Evolutionary conservation across 192 early-diverging fungal genomes (phyloP).

Genomic region (Lunasporangiospora selenospora): DNA sequence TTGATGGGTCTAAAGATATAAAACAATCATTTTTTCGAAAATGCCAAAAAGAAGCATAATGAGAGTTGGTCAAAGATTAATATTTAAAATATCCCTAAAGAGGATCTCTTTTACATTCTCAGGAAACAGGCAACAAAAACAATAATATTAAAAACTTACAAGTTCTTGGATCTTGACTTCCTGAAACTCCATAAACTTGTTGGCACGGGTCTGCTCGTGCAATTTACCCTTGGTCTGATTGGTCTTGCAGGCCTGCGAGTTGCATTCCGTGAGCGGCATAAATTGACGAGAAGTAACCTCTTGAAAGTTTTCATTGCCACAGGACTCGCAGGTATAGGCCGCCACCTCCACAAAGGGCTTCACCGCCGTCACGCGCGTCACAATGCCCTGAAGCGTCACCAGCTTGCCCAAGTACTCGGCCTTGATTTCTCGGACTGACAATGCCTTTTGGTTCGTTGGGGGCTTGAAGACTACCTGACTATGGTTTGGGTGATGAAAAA

Average conservation of each 20-base stretch:
- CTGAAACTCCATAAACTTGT: slow-evolving; percentile 93
- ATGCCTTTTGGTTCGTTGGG: slow-evolving; percentile 58
- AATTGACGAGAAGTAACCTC: slow-evolving; percentile 80
- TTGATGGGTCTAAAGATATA: slow-evolving; percentile 82
- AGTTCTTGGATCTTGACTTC: slow-evolving; percentile 97
- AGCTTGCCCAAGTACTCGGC: slow-evolving; percentile 82
- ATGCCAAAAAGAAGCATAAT: background rate
- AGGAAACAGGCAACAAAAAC: background rate
- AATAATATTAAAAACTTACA: slow-evolving; percentile 51
- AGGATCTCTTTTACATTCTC: no score
- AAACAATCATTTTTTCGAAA: background rate
- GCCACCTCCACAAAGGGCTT: slow-evolving; percentile 90
- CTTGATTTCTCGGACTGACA: slow-evolving; percentile 89
- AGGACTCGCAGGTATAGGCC: slow-evolving; percentile 92
- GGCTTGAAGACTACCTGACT: slow-evolving; percentile 87
- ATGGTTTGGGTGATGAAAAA: background rate
- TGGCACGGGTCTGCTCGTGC: slow-evolving; percentile 89
- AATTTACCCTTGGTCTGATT: slow-evolving; percentile 85
- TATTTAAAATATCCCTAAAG: background rate
- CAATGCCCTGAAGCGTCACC: slow-evolving; percentile 90
- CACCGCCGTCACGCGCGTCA: slow-evolving; percentile 93
- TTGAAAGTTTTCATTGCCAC: slow-evolving; percentile 96
- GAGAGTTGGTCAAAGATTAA: background rate
- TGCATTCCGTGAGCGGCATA: slow-evolving; percentile 84
- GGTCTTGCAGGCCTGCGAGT: slow-evolving; percentile 76